phyloP scores from a whole-genome alignment of 2,329 filamentous ascomycete species.

The Arthrobotrys megalospora region DNA sequence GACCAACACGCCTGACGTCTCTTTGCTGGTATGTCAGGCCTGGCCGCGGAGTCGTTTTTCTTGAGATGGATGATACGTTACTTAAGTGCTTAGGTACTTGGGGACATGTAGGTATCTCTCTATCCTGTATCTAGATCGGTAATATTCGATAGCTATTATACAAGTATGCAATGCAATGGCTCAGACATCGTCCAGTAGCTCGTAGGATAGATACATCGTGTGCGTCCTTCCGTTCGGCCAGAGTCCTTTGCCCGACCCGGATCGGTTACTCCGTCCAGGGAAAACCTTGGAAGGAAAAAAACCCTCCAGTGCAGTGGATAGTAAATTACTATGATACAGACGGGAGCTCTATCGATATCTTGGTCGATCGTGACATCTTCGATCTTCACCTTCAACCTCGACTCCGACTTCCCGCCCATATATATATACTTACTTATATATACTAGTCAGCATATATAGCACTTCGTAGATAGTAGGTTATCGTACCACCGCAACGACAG shows the following conservation, averaged over 20 bases:
- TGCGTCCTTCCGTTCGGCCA: slow-evolving; percentile 18
- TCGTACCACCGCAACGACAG: slow-evolving; percentile 13
- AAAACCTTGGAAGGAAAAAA: slow-evolving; percentile 7
- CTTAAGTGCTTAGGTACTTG: neutral
- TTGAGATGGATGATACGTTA: no score
- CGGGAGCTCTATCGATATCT: neutral
- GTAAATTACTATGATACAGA: no score
- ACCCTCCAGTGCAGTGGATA: no score
- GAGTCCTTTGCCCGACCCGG: slow-evolving; percentile 32
- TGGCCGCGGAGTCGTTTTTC: no score
- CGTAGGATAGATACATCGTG: neutral
- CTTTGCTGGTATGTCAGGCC: neutral
- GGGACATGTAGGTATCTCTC: no score
- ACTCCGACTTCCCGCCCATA: no score
- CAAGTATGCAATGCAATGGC: neutral
- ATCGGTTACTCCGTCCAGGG: slow-evolving; percentile 17
- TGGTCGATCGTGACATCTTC: neutral
- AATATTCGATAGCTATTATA: no score
- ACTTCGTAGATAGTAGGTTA: no score
- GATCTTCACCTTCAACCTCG: no score
- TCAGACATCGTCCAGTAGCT: no score
- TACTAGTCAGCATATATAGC: no score
- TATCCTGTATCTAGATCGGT: no score
- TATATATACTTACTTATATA: neutral
- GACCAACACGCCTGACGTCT: neutral